These are phyloP conservation scores for Grigorovia humatica DNA, from an alignment of 805 yeast species.

Conservation along the genomic window DNA sequence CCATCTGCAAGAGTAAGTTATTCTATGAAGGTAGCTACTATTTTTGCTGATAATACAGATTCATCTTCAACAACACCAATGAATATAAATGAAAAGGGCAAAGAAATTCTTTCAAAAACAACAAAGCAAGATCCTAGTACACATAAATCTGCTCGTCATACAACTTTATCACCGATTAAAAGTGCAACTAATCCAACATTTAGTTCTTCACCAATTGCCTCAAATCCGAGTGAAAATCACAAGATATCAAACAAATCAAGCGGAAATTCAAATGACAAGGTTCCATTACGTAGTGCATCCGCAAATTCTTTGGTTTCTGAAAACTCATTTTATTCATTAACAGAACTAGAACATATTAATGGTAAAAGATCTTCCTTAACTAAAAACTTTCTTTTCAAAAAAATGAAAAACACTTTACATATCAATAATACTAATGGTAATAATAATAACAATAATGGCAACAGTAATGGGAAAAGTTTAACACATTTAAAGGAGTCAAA, in stretches of 20 bases:
- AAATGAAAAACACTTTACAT: slow-evolving; percentile 20
- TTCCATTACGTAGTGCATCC: background rate
- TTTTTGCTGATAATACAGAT: slow-evolving; percentile 3
- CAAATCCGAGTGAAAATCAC: background rate
- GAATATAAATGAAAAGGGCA: background rate
- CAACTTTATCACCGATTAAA: background rate
- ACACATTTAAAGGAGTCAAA: background rate
- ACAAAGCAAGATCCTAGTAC: too few relatives aligned
- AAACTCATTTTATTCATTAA: slow-evolving; percentile 1
- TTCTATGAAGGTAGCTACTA: slow-evolving; percentile 12
- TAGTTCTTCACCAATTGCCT: background rate
- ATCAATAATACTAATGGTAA: slow-evolving; percentile 2
- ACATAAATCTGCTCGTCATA: background rate
- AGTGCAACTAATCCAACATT: background rate
- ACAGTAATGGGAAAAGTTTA: background rate
- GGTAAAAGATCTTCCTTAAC: slow-evolving; percentile 4
- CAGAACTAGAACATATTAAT: slow-evolving; percentile 9
- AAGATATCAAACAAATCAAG: background rate
- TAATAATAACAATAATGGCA: background rate
- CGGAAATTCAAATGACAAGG: background rate
- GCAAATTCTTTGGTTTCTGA: background rate
- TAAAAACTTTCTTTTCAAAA: slow-evolving; percentile 15
- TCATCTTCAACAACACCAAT: background rate
- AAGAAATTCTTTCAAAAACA: too few relatives aligned
- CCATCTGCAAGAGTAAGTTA: slow-evolving; percentile 26